Evolutionary conservation across 305 asterid species (phyloP).

Genomic region (Solanum hybrid): DNA sequence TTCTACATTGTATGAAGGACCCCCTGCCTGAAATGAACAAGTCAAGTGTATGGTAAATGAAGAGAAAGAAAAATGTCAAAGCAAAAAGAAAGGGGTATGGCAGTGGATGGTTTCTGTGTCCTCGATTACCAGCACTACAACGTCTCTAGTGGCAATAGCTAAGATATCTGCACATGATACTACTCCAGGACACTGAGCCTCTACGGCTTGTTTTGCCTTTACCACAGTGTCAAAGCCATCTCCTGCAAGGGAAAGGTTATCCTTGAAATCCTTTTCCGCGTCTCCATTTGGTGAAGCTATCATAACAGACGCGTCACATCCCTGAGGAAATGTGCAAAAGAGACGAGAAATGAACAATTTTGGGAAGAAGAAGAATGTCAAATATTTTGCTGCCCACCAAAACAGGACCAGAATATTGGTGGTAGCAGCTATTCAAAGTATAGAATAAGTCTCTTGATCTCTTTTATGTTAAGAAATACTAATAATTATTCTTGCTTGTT

Average conservation of each 20-base stretch:
- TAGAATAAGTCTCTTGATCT: not conserved
- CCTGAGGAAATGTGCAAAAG: slow-evolving; percentile 22
- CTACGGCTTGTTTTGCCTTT: slow-evolving; percentile 72
- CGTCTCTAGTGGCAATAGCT: slow-evolving; percentile 74
- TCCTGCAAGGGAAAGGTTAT: slow-evolving; percentile 71
- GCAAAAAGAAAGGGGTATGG: not conserved
- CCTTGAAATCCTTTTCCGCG: slow-evolving; percentile 59
- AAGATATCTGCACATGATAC: slow-evolving; percentile 77
- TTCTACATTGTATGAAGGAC: slow-evolving; percentile 47
- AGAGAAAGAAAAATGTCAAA: not conserved
- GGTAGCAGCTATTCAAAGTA: not conserved
- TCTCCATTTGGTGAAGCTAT: slow-evolving; percentile 53
- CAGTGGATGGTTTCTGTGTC: not conserved
- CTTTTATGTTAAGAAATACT: not conserved
- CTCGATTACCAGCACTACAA: slow-evolving; percentile 41
- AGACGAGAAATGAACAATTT: not conserved
- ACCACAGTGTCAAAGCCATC: slow-evolving; percentile 72
- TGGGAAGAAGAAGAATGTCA: not conserved
- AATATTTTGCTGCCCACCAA: not conserved
- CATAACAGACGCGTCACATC: slow-evolving; percentile 68
- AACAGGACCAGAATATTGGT: not conserved
- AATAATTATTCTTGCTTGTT: not conserved
- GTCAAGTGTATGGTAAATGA: not conserved
- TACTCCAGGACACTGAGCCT: slow-evolving; percentile 49
- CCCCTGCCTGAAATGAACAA: slow-evolving; percentile 42